Conservation (phyloP, 2,329 filamentous ascomycete genomes). For the Hypoxylon sp. region DNA sequence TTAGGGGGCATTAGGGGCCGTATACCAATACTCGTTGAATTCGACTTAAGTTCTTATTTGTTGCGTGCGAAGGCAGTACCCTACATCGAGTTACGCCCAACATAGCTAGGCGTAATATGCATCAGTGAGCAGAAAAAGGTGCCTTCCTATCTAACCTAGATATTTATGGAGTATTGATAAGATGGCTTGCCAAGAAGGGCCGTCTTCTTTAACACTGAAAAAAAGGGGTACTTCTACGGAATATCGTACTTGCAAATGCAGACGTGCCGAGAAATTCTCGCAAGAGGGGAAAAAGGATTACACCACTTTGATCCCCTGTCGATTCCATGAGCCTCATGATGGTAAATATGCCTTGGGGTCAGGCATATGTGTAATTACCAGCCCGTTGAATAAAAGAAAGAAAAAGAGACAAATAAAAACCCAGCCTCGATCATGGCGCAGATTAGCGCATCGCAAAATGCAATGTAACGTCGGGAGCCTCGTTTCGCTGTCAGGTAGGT, state of each 20-base stretch:
- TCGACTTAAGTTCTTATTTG: constrained; percentile 46
- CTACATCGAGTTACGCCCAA: neutral
- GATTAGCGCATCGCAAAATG: constrained; percentile 16
- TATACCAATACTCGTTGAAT: constrained; percentile 52
- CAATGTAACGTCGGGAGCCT: constrained; percentile 37
- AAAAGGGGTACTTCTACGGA: constrained; percentile 16
- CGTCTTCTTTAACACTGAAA: constrained; percentile 7
- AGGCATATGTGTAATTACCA: constrained; percentile 1
- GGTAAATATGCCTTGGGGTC: constrained; percentile 18
- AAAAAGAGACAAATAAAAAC: constrained; percentile 5
- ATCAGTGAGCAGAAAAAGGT: constrained; percentile 17
- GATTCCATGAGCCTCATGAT: constrained; percentile 13
- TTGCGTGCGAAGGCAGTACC: constrained; percentile 25
- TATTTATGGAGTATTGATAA: constrained; percentile 24
- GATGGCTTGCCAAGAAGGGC: constrained; percentile 17
- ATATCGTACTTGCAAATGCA: constrained; percentile 1
- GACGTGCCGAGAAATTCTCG: constrained; percentile 9
- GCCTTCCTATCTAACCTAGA: constrained; percentile 27
- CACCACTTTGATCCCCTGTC: neutral
- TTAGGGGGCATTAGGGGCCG: constrained; percentile 49
- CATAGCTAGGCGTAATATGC: constrained; percentile 23
- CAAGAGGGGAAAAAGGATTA: constrained; percentile 4
- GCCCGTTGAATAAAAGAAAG: neutral
- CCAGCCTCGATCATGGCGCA: constrained; percentile 31
- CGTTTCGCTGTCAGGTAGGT: constrained; percentile 4